Conservation (phyloP, 257 asterid species). For the Solanum gandarillasii region DNA sequence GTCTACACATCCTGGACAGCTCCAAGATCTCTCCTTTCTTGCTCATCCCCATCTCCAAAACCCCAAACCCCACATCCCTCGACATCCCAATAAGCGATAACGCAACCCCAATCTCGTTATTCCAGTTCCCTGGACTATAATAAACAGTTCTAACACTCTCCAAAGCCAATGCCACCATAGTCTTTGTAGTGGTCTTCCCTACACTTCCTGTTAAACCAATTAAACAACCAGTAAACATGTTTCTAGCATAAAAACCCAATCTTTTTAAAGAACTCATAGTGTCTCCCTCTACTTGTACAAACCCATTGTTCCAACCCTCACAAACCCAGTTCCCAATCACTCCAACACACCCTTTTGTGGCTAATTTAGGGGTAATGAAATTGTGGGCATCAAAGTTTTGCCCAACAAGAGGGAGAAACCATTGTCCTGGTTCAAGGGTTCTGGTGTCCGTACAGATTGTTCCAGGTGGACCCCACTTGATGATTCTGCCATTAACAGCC, state of each 20-base stretch:
- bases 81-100: conserved; percentile 20
- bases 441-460: conserved; percentile 25
- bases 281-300: conserved; percentile 5
- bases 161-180: conserved; percentile 15
- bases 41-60: conserved; percentile 28
- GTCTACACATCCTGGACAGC: conserved; percentile 19
- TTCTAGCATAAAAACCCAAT: conserved; percentile 10
- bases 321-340: conserved; percentile 14
- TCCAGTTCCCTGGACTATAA: conserved; percentile 20
- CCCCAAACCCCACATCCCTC: conserved; percentile 14
- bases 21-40: conserved; percentile 21
- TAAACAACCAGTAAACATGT: conserved; percentile 14
- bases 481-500: conserved; percentile 12
- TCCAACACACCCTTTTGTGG: conserved; percentile 10
- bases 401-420: conserved; percentile 25
- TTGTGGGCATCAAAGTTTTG: conserved; percentile 18
- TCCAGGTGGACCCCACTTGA: conserved; percentile 15
- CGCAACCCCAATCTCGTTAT: conserved; percentile 18
- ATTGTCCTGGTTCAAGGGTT: conserved; percentile 19
- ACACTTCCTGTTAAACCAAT: conserved; percentile 27
- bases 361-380: conserved; percentile 14
- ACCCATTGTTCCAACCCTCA: conserved; percentile 13
- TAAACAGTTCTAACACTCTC: conserved; percentile 11
- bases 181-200: conserved; percentile 20
- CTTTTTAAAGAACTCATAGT: background rate